Evolutionary conservation across 2,329 filamentous ascomycete genomes (phyloP).

Genomic region (Diplodia mutila): DNA sequence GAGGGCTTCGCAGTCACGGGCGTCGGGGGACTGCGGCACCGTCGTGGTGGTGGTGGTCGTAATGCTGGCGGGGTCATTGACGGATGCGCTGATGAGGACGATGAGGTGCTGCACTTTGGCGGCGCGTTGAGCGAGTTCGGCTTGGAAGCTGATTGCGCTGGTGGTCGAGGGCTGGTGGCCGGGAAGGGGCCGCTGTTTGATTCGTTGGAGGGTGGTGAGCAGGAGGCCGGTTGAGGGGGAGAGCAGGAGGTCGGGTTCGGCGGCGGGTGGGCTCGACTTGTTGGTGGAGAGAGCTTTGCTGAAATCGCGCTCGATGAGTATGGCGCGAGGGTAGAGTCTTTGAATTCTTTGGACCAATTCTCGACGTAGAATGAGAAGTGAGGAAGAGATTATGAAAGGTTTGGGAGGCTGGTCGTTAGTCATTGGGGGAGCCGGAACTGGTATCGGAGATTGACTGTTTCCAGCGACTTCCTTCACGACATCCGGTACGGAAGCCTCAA

Average conservation of each 20-base stretch:
- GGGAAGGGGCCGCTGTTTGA: constrained; percentile 72
- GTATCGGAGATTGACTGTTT: not conserved
- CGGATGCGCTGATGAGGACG: constrained; percentile 60
- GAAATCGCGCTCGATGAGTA: constrained; percentile 66
- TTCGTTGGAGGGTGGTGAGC: constrained; percentile 70
- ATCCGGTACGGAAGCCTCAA: not conserved
- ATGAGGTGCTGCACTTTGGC: constrained; percentile 69
- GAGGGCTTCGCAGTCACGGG: constrained; percentile 38
- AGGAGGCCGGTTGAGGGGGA: constrained; percentile 72
- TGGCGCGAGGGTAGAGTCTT: constrained; percentile 52
- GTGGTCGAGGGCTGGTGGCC: constrained; percentile 50
- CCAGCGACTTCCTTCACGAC: too few relatives aligned
- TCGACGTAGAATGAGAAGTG: constrained; percentile 49
- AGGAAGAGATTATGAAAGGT: constrained; percentile 58
- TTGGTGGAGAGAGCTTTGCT: constrained; percentile 32
- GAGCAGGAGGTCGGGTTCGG: constrained; percentile 74
- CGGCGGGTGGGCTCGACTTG: constrained; percentile 20
- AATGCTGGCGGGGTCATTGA: too few relatives aligned
- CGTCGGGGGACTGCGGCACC: constrained; percentile 31
- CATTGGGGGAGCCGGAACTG: constrained; percentile 27
- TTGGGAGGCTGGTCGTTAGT: constrained; percentile 33
- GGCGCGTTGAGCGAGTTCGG: constrained; percentile 52
- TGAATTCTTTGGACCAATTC: constrained; percentile 57
- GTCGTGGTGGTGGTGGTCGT: not conserved
- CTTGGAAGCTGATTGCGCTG: constrained; percentile 28